Evolutionary conservation across 2,329 filamentous ascomycete genomes (phyloP).

Genomic region (Exophiala bonariae): DNA sequence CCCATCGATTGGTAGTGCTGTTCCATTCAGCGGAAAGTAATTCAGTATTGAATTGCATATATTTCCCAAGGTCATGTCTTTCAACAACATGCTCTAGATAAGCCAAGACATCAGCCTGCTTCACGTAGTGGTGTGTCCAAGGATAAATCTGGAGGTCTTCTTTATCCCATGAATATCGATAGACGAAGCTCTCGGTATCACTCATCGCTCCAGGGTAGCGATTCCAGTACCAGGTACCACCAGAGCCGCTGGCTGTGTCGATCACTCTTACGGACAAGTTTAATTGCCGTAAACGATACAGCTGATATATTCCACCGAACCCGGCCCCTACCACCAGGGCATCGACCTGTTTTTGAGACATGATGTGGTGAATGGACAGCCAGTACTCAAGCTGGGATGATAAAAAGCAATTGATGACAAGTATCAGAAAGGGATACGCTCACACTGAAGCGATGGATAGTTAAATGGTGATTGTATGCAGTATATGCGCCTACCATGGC

Average conservation of each 20-base stretch:
- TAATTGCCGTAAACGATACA: conserved; percentile 52
- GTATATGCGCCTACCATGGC: too few relatives aligned
- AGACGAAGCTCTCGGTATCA: conserved; percentile 16
- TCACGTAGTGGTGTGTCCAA: conserved; percentile 23
- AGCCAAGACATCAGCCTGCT: conserved; percentile 38
- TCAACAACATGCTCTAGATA: conserved; percentile 52
- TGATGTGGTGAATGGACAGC: not conserved
- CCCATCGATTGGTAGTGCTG: conserved; percentile 12
- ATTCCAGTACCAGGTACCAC: conserved; percentile 38
- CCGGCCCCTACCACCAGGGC: conserved; percentile 31
- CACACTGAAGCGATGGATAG: too few relatives aligned
- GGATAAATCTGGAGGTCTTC: conserved; percentile 18
- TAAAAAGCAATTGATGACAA: too few relatives aligned
- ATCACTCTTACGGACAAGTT: conserved; percentile 51
- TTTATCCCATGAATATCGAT: conserved; percentile 11
- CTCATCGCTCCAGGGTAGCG: conserved; percentile 38
- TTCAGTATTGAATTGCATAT: conserved; percentile 45
- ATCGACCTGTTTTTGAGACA: conserved; percentile 22
- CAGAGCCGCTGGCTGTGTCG: conserved; percentile 50
- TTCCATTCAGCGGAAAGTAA: conserved; percentile 34
- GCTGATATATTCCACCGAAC: conserved; percentile 48
- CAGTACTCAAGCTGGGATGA: too few relatives aligned
- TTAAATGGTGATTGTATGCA: too few relatives aligned
- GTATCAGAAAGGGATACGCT: too few relatives aligned
- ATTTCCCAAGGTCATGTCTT: conserved; percentile 45